Conservation (phyloP, 1,284 basidiomycete species). For the Ustilago hordei region DNA sequence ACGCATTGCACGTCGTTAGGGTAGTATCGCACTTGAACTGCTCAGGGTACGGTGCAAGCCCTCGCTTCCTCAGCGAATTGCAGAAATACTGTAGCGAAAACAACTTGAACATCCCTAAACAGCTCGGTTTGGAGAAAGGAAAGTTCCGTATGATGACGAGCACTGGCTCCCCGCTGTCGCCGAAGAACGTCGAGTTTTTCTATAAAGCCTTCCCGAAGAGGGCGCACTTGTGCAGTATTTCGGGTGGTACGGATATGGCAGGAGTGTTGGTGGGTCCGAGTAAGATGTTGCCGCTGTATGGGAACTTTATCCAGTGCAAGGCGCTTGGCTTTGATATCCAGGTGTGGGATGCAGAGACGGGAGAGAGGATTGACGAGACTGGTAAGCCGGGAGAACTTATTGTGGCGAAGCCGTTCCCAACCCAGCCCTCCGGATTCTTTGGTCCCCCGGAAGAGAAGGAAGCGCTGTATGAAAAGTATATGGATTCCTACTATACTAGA, state of each 20-base stretch:
- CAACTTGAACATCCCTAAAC: slow-evolving; percentile 11
- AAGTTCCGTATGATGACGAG: slow-evolving; percentile 62
- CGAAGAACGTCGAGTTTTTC: slow-evolving; percentile 60
- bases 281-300: slow-evolving; percentile 61
- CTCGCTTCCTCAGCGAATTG: slow-evolving; percentile 55
- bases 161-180: slow-evolving; percentile 66
- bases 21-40: slow-evolving; percentile 62
- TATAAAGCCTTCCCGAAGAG: slow-evolving; percentile 51
- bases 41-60: slow-evolving; percentile 62
- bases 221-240: slow-evolving; percentile 51
- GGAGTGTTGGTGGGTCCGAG: slow-evolving; percentile 60
- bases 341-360: slow-evolving; percentile 53
- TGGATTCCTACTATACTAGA: slow-evolving; percentile 68
- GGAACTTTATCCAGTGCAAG: slow-evolving; percentile 66
- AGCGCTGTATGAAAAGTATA: slow-evolving; percentile 63
- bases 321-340: slow-evolving; percentile 65
- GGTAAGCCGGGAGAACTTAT: slow-evolving; percentile 65
- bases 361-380: slow-evolving; percentile 46
- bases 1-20: slow-evolving; percentile 52
- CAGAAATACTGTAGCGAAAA: slow-evolving; percentile 35
- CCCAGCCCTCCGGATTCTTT: slow-evolving; percentile 63
- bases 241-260: slow-evolving; percentile 68
- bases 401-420: slow-evolving; percentile 66
- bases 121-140: slow-evolving; percentile 36
- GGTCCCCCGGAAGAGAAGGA: slow-evolving; percentile 51